A percentile compares a stretch with the other conserved stretches of the same genome.
Conservation (phyloP, 2,329 filamentous ascomycete genomes). For the Penicillium sp. region DNA sequence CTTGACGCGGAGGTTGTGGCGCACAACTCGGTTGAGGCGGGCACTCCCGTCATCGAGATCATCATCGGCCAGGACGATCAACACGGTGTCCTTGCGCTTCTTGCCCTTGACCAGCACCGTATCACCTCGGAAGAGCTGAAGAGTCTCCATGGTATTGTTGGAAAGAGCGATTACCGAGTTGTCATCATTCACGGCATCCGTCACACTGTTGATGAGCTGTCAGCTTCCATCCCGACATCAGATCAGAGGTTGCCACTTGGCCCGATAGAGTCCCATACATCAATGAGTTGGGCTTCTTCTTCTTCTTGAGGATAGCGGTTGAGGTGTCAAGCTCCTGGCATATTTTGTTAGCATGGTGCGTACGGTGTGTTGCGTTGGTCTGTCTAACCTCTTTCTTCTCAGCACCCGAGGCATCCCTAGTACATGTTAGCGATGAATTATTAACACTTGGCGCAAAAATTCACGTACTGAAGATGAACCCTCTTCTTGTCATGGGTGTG, state of each 20-base stretch:
- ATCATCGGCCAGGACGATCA: slow-evolving; percentile 96
- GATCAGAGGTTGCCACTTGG: slow-evolving; percentile 3
- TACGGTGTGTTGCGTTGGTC: slow-evolving; percentile 13
- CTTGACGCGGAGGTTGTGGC: slow-evolving; percentile 97
- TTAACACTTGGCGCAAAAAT: not conserved
- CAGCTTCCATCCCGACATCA: slow-evolving; percentile 19
- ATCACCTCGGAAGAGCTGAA: slow-evolving; percentile 97
- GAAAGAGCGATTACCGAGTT: slow-evolving; percentile 99
- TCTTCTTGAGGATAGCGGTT: slow-evolving; percentile 98
- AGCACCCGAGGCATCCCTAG: slow-evolving; percentile 82
- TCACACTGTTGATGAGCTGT: slow-evolving; percentile 63
- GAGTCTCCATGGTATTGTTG: slow-evolving; percentile 97
- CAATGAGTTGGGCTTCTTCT: slow-evolving; percentile 99
- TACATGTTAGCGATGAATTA: not conserved
- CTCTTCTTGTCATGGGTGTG: slow-evolving; percentile 69
- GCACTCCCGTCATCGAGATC: slow-evolving; percentile 96
- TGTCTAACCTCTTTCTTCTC: slow-evolving; percentile 72
- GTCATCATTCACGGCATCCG: slow-evolving; percentile 98
- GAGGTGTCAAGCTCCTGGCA: slow-evolving; percentile 79
- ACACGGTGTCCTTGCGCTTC: slow-evolving; percentile 98
- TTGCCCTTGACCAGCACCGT: slow-evolving; percentile 98
- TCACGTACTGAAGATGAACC: slow-evolving; percentile 73
- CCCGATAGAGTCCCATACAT: slow-evolving; percentile 62
- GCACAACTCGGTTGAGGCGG: slow-evolving; percentile 96
- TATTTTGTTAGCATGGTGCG: slow-evolving; percentile 1